Evolutionary conservation across 768 basidiomycete genomes (phyloP), one percentile per base, ranked within the genome.

Genomic region (Tulasnella calospora): DNA sequence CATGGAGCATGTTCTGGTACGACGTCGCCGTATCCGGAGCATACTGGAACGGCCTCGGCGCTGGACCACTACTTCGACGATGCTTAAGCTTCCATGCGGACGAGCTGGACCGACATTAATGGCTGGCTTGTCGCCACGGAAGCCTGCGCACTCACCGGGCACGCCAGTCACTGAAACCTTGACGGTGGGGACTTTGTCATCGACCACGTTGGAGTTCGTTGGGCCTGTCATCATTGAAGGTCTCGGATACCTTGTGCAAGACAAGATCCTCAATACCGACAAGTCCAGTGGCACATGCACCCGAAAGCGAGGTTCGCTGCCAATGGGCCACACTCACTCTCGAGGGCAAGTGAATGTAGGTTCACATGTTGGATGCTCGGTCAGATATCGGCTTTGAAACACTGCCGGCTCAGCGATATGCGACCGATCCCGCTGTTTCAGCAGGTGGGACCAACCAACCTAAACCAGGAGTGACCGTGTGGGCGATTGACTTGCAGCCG

Each of bases 221-320:
- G 94, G 94, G 93, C 93, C n/a, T n/a, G n/a, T n/a, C n/a, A n/a
- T n/a, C n/a, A n/a, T n/a, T 73, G 97, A 97, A 79, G 97, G 98
- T 82, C 89, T 95, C 70, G 97, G 97, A 6, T 94, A 92, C 19
- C 89, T 99, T 17, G 83, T 99, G 69, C 97, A 96, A 84, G 96
- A 98, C 85, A 98, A 99, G 82, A 91, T 98, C 82, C 87, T 84
- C 23, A 86, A 90, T 2, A 84, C 87, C 41, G 86, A 84, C 10
- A 82, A 80, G 23, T 98, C 70, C 89, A 91, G 86, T 98, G 97
- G 97, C 91, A 95, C 71, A 93, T 94, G 88, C 96, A 99, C 85
- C 98, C 97, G 77, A 99, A 99, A 84, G 96, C 97, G 13, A 94
- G 94, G 4, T 82, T 88, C 79, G 77, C 84, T n/a, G 84, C 95